Base-by-base conservation (phyloP, 768 basidiomycete species). In the Mycena alexandri region DNA sequence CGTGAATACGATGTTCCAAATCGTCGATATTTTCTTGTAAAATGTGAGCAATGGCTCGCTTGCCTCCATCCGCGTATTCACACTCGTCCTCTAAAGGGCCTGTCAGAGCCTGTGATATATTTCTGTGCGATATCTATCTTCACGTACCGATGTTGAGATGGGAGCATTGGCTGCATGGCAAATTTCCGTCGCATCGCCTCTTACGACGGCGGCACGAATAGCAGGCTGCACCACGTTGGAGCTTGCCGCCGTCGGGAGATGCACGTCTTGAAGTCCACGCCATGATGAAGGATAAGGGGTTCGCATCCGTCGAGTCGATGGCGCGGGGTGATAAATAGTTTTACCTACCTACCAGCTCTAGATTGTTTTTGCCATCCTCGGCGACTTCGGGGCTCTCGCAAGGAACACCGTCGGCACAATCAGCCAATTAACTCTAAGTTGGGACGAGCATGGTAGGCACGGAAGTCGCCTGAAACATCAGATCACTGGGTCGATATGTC, bases 181-280 rank as follows among this genome's bases (percentile, higher is more conserved):
- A 33, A 36, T 65, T 65, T 25, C 64, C 64, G 22, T 65, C 64
- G 51, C 64, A 65, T 42, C 53, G 48, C 17, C 64, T 58, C 38
- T 65, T 65, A 12, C 64, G 56, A 14, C 64, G 16, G 52, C 56
- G 51, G 48, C 64, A 65, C 16, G 36, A 59, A 46, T 58, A 65
- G n/a, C 64, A 65, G 13, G 64, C 64, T 46, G 52, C 56, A 13
- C 64, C 64, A n/a, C 64, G 64, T 10, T 50, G 64, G 34, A 65
- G 64, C 24, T 65, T 65, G 50, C 50, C 34, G 24, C 25, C n/a
- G 33, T 65, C 64, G 29, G 56, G 63, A 33, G 63, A 59, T 4
- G 29, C 11, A 5, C 4, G 10, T 36, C 56, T 33, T 46, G 57
- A 59, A 0, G 64, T 52, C 33, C 56, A 65, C 9, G 57, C 51